Evolutionary conservation across 2,329 filamentous ascomycete genomes (phyloP).

Genomic region (Ophiognomonia clavigignenti-juglandacearum): DNA sequence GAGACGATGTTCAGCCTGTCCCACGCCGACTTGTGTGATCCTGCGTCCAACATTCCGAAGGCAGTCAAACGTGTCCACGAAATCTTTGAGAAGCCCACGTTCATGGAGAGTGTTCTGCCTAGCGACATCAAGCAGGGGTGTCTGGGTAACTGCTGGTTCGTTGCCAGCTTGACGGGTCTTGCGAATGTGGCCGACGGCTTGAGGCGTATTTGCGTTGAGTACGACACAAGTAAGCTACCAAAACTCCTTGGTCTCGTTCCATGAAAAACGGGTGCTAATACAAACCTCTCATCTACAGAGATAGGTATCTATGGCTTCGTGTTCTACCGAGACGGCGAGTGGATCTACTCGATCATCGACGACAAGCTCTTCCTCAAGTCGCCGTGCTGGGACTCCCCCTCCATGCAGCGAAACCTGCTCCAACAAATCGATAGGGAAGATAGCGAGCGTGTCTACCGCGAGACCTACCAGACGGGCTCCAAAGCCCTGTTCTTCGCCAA

Average conservation of each 20-base stretch:
- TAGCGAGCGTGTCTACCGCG: conserved; percentile 58
- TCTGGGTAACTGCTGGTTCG: conserved; percentile 79
- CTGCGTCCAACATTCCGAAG: conserved; percentile 54
- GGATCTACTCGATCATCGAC: conserved; percentile 87
- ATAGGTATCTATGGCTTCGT: conserved; percentile 89
- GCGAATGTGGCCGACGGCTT: conserved; percentile 69
- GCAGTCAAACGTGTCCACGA: conserved; percentile 72
- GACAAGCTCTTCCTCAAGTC: conserved; percentile 84
- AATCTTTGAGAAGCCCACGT: conserved; percentile 70
- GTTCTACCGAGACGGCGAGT: conserved; percentile 83
- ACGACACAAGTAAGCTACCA: conserved; percentile 53
- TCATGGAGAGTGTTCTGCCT: conserved; percentile 60
- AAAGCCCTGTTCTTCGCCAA: conserved; percentile 73
- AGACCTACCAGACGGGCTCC: conserved; percentile 68
- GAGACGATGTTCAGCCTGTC: conserved; percentile 47
- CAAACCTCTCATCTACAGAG: conserved; percentile 32
- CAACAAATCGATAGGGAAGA: conserved; percentile 72
- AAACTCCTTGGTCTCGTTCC: too few relatives aligned
- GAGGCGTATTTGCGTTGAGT: conserved; percentile 68
- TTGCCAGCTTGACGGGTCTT: conserved; percentile 72
- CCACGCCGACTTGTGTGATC: conserved; percentile 38
- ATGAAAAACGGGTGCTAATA: too few relatives aligned
- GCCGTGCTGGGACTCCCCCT: conserved; percentile 75
- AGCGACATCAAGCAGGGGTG: conserved; percentile 74
- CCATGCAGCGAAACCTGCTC: conserved; percentile 64